Evolutionary conservation across 148 eudicot species (phyloP).

Genomic region (Rhododendron mucronatum): DNA sequence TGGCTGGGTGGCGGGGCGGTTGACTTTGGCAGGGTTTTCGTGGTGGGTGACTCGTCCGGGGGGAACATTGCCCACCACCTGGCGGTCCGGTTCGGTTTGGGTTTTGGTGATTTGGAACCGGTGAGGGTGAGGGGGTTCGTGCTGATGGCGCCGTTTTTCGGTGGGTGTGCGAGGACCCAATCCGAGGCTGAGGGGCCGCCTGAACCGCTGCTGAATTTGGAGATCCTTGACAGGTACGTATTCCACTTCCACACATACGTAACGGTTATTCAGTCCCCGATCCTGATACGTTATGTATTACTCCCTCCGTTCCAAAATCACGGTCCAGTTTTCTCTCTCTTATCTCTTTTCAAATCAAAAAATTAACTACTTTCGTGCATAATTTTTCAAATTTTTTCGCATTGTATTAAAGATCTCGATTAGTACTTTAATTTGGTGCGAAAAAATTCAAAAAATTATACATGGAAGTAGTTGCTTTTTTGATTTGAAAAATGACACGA

Average conservation of each 20-base stretch:
- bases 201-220: conserved; percentile 42
- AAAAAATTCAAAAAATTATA: too few species aligned
- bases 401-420: too few species aligned
- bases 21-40: conserved; percentile 53
- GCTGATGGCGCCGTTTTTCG: conserved; percentile 68
- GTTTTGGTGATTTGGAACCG: conserved; percentile 28
- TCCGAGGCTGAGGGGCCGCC: conserved; percentile 57
- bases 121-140: conserved; percentile 53
- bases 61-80: conserved; percentile 78
- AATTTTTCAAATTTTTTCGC: too few species aligned
- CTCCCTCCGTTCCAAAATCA: too few species aligned
- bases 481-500: too few species aligned
- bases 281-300: not conserved
- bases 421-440: too few species aligned
- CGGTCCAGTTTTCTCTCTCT: too few species aligned
- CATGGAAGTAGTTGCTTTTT: too few species aligned
- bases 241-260: not conserved
- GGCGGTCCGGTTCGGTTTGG: conserved; percentile 46
- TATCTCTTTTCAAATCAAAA: too few species aligned
- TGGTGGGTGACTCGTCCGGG: conserved; percentile 79
- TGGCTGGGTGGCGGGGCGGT: conserved; percentile 26
- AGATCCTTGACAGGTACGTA: conserved; percentile 58
- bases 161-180: conserved; percentile 52
- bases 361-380: too few species aligned
- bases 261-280: too few species aligned